phyloP scores from a whole-genome alignment of 495 filamentous ascomycete genomes.

The Podospora pseudocomata region DNA sequence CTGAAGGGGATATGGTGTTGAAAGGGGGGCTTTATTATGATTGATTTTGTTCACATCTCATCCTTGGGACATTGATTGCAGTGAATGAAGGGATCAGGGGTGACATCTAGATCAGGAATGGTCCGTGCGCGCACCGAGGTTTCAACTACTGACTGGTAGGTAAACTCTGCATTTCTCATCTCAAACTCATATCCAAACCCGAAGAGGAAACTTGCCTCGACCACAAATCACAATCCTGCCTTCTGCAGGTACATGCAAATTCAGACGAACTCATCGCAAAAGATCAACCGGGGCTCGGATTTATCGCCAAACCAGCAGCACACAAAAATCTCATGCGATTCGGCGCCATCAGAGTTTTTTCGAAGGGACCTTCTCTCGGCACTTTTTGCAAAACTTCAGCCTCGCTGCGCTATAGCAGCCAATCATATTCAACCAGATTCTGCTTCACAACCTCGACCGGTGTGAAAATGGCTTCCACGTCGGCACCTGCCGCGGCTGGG shows the following conservation, averaged over 20 bases:
- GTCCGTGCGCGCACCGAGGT: slow-evolving; percentile 7
- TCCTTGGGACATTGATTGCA: too few relatives aligned
- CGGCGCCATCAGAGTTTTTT: slow-evolving; percentile 18
- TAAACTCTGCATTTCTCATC: slow-evolving; percentile 5
- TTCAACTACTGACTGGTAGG: neutral
- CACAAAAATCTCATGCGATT: slow-evolving; percentile 10
- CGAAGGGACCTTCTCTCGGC: neutral
- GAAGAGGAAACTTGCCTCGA: neutral
- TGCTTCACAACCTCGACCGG: neutral
- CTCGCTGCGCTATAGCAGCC: slow-evolving; percentile 1
- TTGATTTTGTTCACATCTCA: neutral
- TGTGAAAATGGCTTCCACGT: slow-evolving; percentile 16
- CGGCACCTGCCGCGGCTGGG: slow-evolving; percentile 1
- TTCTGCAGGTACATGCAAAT: neutral
- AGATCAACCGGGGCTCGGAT: neutral
- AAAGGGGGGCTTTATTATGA: slow-evolving; percentile 6
- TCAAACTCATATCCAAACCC: slow-evolving; percentile 4
- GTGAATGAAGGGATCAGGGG: neutral
- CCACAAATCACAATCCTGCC: neutral
- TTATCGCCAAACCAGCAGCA: neutral
- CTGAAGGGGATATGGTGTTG: neutral
- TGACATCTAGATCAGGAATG: neutral
- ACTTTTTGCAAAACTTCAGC: neutral
- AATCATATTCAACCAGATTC: slow-evolving; percentile 2
- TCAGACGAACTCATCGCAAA: neutral